Conservation (phyloP, 371 early-diverging fungal genomes). For the Mucor saturninus region DNA sequence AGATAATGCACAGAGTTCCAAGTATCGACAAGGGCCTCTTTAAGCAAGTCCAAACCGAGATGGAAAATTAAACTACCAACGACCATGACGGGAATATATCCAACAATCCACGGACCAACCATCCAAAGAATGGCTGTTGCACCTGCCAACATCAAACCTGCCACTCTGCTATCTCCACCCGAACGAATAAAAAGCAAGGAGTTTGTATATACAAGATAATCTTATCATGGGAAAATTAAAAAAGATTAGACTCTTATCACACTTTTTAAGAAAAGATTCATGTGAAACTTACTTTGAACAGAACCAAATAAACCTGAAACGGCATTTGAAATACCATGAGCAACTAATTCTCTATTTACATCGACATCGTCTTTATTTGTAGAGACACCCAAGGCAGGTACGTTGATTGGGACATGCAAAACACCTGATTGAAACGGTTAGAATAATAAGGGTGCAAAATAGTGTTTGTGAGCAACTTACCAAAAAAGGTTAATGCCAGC, state of each 20-base stretch:
- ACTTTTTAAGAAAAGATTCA: too few relatives aligned
- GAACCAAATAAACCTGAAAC: slow-evolving; percentile 78
- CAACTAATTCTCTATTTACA: slow-evolving; percentile 92
- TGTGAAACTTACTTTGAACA: slow-evolving; percentile 71
- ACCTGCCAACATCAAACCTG: slow-evolving; percentile 81
- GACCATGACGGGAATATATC: slow-evolving; percentile 91
- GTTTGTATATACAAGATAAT: slow-evolving; percentile 91
- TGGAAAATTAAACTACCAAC: slow-evolving; percentile 95
- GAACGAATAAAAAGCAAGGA: slow-evolving; percentile 90
- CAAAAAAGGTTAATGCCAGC: slow-evolving; percentile 93
- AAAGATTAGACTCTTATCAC: slow-evolving; percentile 3
- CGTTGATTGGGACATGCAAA: slow-evolving; percentile 94
- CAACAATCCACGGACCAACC: slow-evolving; percentile 83
- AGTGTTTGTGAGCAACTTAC: slow-evolving; percentile 35
- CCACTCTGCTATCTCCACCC: slow-evolving; percentile 88
- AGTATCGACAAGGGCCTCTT: slow-evolving; percentile 89
- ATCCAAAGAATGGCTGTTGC: slow-evolving; percentile 84
- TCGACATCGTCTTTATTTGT: slow-evolving; percentile 85
- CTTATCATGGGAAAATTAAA: slow-evolving; percentile 27
- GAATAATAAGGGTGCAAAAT: neutral
- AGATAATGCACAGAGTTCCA: slow-evolving; percentile 80
- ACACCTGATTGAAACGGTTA: slow-evolving; percentile 53
- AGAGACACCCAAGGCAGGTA: slow-evolving; percentile 92
- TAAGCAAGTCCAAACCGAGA: slow-evolving; percentile 89
- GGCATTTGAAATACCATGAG: slow-evolving; percentile 91